A percentile compares a stretch with the other conserved stretches of the same genome.
Conservation (phyloP, 164 flowering plant genomes). For the Berberis vulgaris region DNA sequence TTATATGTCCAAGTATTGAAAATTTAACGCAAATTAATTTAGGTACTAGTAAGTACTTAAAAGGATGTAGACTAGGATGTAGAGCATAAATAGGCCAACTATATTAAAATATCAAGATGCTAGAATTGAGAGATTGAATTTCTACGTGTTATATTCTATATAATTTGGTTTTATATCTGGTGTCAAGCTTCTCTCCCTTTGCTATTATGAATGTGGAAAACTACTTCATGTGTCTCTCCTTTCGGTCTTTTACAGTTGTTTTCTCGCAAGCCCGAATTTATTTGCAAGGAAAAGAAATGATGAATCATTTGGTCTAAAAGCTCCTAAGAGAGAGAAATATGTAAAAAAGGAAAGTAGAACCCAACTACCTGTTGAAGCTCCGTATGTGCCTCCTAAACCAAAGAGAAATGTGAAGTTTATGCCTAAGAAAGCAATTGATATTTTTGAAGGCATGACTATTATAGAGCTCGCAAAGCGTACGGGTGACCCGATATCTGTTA, state of each 20-base stretch:
- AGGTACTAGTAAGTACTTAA: no score
- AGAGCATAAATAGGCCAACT: no score
- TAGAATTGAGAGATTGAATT: no score
- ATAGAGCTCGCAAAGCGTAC: slow-evolving; percentile 76
- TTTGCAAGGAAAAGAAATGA: slow-evolving; percentile 28
- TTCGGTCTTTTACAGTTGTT: slow-evolving; percentile 30
- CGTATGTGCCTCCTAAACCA: slow-evolving; percentile 44
- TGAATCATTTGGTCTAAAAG: slow-evolving; percentile 32
- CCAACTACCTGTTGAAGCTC: slow-evolving; percentile 77
- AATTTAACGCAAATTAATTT: no score
- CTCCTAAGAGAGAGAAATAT: slow-evolving; percentile 44
- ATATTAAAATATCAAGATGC: no score
- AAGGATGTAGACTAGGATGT: no score
- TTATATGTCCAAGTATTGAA: no score
- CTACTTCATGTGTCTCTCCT: no score
- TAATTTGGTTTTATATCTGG: no score
- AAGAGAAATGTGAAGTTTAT: slow-evolving; percentile 29
- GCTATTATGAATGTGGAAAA: no score
- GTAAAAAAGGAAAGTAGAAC: slow-evolving; percentile 32
- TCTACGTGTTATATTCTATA: no score
- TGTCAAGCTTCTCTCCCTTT: no score
- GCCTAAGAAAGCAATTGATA: slow-evolving; percentile 58
- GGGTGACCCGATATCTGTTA: slow-evolving; percentile 36
- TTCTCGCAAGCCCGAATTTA: slow-evolving; percentile 45
- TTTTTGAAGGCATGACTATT: slow-evolving; percentile 88